Evolutionary conservation across 1,284 basidiomycete species (phyloP).

Genomic region (Ceratobasidium sp.): DNA sequence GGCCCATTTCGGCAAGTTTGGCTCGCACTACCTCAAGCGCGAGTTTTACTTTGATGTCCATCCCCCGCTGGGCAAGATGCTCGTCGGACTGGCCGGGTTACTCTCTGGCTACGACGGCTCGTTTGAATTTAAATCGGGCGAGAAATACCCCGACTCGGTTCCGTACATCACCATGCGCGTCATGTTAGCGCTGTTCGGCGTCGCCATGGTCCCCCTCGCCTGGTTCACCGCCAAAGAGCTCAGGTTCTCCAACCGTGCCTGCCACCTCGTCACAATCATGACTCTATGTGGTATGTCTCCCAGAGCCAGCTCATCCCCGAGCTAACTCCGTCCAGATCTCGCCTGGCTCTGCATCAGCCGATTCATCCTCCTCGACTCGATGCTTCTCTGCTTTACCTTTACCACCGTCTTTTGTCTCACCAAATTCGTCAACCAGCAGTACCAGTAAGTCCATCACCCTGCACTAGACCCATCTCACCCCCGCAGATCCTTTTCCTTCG

Average conservation of each 20-base stretch:
- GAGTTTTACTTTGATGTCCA: conserved; percentile 98
- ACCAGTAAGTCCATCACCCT: conserved; percentile 62
- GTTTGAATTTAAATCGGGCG: conserved; percentile 96
- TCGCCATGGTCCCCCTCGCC: conserved; percentile 92
- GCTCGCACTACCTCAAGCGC: conserved; percentile 94
- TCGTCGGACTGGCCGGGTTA: conserved; percentile 91
- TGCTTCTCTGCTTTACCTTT: conserved; percentile 98
- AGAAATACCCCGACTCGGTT: conserved; percentile 80
- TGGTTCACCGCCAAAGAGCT: conserved; percentile 98
- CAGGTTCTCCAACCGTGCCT: conserved; percentile 87
- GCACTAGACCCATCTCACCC: neutral
- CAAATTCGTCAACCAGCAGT: conserved; percentile 97
- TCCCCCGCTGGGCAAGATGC: conserved; percentile 97
- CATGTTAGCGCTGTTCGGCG: conserved; percentile 92
- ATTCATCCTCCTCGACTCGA: conserved; percentile 97
- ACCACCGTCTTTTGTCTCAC: conserved; percentile 93
- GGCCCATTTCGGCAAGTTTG: conserved; percentile 98
- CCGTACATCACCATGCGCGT: conserved; percentile 96
- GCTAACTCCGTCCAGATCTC: conserved; percentile 65
- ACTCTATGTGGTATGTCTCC: conserved; percentile 78
- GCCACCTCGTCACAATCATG: conserved; percentile 94
- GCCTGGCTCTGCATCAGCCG: conserved; percentile 96
- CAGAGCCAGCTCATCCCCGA: neutral
- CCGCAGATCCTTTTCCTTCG: conserved; percentile 82
- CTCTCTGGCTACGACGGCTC: conserved; percentile 89